These are phyloP conservation scores for Kodamaea fukazawae DNA, from an alignment of 805 yeast genomes.

Conservation along the genomic window DNA sequence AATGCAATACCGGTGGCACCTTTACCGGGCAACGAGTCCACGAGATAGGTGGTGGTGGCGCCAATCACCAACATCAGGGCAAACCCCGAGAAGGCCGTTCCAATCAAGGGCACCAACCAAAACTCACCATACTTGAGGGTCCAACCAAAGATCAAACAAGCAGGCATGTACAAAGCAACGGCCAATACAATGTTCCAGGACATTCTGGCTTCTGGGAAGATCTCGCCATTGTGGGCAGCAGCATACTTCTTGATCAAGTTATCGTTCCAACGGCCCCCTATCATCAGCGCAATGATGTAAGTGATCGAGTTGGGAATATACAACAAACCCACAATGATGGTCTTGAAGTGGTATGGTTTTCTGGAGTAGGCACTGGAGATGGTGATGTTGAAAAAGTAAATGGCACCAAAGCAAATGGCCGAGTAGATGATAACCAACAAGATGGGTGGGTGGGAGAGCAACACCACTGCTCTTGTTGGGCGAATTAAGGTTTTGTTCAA, in stretches of 20 bases:
- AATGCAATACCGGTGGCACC: slow-evolving; percentile 89
- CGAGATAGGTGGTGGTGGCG: slow-evolving; percentile 73
- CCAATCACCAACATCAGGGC: slow-evolving; percentile 85
- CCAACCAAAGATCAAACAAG: slow-evolving; percentile 82
- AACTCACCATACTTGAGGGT: slow-evolving; percentile 59
- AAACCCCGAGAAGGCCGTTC: slow-evolving; percentile 78
- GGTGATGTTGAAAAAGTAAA: slow-evolving; percentile 74
- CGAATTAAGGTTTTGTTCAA: slow-evolving; percentile 48
- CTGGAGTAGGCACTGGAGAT: slow-evolving; percentile 59
- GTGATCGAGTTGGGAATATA: slow-evolving; percentile 84
- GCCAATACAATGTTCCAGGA: slow-evolving; percentile 73
- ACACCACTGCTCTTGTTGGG: slow-evolving; percentile 61
- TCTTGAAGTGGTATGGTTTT: slow-evolving; percentile 66
- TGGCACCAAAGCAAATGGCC: slow-evolving; percentile 65
- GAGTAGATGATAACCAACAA: slow-evolving; percentile 61
- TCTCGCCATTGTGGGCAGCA: slow-evolving; percentile 56
- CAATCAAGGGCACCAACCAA: slow-evolving; percentile 80
- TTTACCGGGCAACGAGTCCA: slow-evolving; percentile 80
- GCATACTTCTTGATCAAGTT: slow-evolving; percentile 50
- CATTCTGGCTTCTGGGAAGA: slow-evolving; percentile 75
- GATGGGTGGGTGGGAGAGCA: slow-evolving; percentile 74
- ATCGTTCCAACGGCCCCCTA: slow-evolving; percentile 82
- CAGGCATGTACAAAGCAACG: slow-evolving; percentile 56
- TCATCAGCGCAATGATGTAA: slow-evolving; percentile 69
- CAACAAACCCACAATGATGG: slow-evolving; percentile 67